Percentiles rank a stretch among this genome's conserved stretches.
phyloP scores from a whole-genome alignment of 2,329 filamentous ascomycete genomes.

The Pestalotiopsis sp. region DNA sequence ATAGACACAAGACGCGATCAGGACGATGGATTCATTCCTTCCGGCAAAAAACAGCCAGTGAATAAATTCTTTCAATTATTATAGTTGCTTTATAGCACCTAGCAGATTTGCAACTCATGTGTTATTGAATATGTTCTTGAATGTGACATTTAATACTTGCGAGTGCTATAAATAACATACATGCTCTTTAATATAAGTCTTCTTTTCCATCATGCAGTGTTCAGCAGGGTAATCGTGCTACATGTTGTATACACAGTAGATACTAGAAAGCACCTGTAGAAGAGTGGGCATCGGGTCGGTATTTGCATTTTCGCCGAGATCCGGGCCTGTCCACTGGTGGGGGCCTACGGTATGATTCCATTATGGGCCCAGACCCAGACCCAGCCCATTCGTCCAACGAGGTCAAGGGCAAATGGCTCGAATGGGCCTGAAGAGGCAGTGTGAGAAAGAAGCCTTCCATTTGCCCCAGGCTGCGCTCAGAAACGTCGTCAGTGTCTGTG shows the following conservation, averaged over 20 bases:
- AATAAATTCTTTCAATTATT: neutral
- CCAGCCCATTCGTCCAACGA: neutral
- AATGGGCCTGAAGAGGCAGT: neutral
- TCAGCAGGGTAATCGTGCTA: no score
- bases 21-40: neutral
- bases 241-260: no score
- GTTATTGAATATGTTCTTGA: no score
- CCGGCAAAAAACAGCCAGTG: neutral
- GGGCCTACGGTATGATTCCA: neutral
- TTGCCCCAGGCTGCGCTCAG: neutral
- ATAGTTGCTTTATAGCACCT: neutral
- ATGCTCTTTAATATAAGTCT: no score
- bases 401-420: neutral
- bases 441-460: neutral
- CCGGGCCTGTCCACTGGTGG: neutral
- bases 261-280: no score
- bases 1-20: neutral
- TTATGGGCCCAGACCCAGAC: neutral
- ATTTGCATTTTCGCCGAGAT: constrained; percentile 7
- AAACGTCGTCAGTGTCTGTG: neutral
- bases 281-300: neutral
- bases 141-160: no score
- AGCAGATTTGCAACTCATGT: no score
- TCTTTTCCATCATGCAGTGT: no score
- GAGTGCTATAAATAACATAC: no score